Evolutionary conservation across 1,139 yeast species (phyloP).

Genomic region (Candida tropicalis): DNA sequence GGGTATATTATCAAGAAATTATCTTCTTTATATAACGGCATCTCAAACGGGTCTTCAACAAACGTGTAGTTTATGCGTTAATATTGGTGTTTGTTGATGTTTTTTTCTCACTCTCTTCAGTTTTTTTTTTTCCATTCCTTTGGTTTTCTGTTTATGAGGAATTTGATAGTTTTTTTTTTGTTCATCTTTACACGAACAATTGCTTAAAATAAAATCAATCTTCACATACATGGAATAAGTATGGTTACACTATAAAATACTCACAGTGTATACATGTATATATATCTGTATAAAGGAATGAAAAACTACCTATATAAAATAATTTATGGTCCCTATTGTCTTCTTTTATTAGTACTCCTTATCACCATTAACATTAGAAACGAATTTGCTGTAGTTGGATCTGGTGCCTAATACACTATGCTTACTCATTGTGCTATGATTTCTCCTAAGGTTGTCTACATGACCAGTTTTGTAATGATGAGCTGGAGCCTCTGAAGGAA

Average conservation of each 20-base stretch:
- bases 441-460: slow-evolving; percentile 22
- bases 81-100: slow-evolving; percentile 5
- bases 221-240: not conserved
- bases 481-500: slow-evolving; percentile 5
- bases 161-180: slow-evolving; percentile 4
- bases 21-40: slow-evolving; percentile 67
- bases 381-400: slow-evolving; percentile 39
- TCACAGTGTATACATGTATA: too few species aligned
- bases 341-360: slow-evolving; percentile 14
- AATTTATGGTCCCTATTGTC: too few species aligned
- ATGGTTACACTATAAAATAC: too few species aligned
- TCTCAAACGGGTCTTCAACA: too few species aligned
- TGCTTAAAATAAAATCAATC: not conserved
- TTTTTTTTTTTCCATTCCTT: too few species aligned
- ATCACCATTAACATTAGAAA: slow-evolving; percentile 33
- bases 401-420: slow-evolving; percentile 45
- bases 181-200: not conserved
- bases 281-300: too few species aligned
- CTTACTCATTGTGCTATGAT: slow-evolving; percentile 36
- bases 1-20: slow-evolving; percentile 71
- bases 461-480: slow-evolving; percentile 3
- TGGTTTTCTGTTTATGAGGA: not conserved
- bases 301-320: too few species aligned
- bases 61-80: too few species aligned
- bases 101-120: not conserved